phyloP scores from a whole-genome alignment of 164 flowering plant species.

The Buxus sempervirens region DNA sequence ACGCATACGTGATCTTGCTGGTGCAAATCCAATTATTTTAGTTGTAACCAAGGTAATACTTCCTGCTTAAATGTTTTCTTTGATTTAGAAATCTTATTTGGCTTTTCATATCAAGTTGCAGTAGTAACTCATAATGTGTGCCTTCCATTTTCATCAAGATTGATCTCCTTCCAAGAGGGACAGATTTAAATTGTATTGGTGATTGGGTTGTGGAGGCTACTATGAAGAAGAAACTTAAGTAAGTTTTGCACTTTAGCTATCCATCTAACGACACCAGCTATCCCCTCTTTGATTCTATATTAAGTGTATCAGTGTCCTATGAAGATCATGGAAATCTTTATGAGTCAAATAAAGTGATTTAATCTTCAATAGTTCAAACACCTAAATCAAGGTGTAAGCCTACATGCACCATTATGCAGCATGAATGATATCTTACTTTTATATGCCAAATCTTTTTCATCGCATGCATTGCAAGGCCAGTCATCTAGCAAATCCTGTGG shows the following conservation, averaged over 20 bases:
- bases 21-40: constrained; percentile 92
- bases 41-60: constrained; percentile 84
- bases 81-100: neutral
- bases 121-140: neutral
- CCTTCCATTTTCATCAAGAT: constrained; percentile 40
- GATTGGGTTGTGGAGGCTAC: constrained; percentile 98
- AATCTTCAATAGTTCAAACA: no score
- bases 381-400: neutral
- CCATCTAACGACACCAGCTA: no score
- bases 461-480: neutral
- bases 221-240: constrained; percentile 89
- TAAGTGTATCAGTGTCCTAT: neutral
- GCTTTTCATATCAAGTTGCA: neutral
- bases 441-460: neutral
- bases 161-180: constrained; percentile 95
- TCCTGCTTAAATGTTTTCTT: neutral
- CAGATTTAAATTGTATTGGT: constrained; percentile 91
- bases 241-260: constrained; percentile 22
- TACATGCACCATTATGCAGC: neutral
- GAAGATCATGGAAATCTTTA: neutral
- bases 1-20: constrained; percentile 89
- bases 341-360: neutral
- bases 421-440: no score
- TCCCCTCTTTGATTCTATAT: neutral
- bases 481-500: neutral